phyloP scores from a whole-genome alignment of 441 rosid genomes.

The Pelargonium exstipulatum region DNA sequence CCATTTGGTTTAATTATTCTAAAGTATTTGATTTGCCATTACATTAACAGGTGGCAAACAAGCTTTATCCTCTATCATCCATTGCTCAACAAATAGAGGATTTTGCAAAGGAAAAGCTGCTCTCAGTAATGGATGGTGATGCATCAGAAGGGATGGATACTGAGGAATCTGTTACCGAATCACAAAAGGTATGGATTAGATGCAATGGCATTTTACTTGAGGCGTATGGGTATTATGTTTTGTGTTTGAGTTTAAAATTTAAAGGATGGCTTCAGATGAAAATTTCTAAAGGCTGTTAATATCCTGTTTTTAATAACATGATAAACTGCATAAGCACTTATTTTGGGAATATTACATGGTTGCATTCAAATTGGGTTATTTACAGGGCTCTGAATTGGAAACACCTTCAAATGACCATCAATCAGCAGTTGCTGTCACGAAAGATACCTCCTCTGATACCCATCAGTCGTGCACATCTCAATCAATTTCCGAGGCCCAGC shows the following conservation, averaged over 20 bases:
- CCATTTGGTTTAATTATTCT: conserved; percentile 18
- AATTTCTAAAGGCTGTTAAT: not conserved
- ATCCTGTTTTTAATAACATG: not conserved
- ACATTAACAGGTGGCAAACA: conserved; percentile 83
- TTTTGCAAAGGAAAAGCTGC: conserved; percentile 67
- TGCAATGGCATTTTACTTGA: conserved; percentile 12
- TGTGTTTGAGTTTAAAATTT: not conserved
- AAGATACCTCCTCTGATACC: conserved; percentile 45
- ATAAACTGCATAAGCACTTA: not conserved
- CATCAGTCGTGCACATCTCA: conserved; percentile 36
- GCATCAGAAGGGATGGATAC: conserved; percentile 39
- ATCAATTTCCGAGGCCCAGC: conserved; percentile 71
- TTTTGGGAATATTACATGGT: not conserved
- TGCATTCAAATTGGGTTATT: conserved; percentile 11
- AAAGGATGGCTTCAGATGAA: not conserved
- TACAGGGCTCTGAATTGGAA: conserved; percentile 54
- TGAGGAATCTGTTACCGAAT: conserved; percentile 42
- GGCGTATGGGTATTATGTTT: conserved; percentile 3
- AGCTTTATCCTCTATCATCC: conserved; percentile 71
- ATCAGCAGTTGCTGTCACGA: conserved; percentile 31
- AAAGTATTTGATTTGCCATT: conserved; percentile 25
- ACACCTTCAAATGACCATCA: conserved; percentile 42
- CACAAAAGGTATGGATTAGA: conserved; percentile 47
- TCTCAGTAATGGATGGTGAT: conserved; percentile 45
- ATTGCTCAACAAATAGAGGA: conserved; percentile 83